Evolutionary conservation across 2,329 filamentous ascomycete species (phyloP).

Genomic region (Akanthomyces uredinophilus): DNA sequence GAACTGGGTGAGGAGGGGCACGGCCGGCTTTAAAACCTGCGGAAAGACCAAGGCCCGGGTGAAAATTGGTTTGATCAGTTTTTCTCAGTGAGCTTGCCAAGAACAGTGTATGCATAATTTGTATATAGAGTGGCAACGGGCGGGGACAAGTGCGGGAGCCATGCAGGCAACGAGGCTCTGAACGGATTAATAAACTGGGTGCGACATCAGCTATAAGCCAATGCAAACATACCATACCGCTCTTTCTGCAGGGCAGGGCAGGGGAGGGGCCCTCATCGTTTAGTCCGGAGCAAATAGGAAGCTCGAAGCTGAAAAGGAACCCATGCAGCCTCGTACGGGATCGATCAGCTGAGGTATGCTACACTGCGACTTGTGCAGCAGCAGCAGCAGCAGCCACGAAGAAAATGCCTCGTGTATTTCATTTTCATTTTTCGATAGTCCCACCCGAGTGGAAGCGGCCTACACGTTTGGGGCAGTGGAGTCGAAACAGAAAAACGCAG

Average conservation of each 20-base stretch:
- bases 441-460: background rate
- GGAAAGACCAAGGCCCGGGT: background rate
- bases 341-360: background rate
- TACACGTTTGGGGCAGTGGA: background rate
- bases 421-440: background rate
- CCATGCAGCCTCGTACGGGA: background rate
- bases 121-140: background rate
- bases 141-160: background rate
- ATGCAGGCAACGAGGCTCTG: background rate
- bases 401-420: constrained; percentile 3
- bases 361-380: background rate
- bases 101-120: background rate
- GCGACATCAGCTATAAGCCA: constrained; percentile 22
- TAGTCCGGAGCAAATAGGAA: constrained; percentile 9
- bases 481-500: background rate
- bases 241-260: background rate
- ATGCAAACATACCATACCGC: background rate
- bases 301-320: background rate
- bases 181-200: background rate
- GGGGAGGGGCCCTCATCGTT: background rate
- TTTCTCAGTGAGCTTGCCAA: constrained; percentile 1
- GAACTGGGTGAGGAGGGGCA: background rate
- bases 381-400: background rate
- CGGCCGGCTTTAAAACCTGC: constrained; percentile 1
- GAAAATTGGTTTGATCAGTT: background rate